These are phyloP conservation scores for Wickerhamomyces silvicola DNA, from an alignment of 805 yeast species.

Conservation along the genomic window DNA sequence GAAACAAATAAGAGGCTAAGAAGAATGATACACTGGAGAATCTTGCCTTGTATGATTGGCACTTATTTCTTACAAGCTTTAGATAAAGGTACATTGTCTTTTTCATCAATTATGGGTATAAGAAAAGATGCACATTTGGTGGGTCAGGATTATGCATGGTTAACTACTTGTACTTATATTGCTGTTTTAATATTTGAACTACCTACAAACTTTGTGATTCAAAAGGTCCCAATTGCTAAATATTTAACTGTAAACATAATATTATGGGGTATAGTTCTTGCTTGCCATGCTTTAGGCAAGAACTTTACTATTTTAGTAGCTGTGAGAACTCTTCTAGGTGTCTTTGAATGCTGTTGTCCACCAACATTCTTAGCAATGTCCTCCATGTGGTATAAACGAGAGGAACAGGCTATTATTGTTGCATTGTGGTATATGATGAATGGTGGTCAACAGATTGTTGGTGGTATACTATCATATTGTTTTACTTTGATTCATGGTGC, in stretches of 20 bases:
- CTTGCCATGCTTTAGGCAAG: conserved; percentile 40
- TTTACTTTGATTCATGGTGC: conserved; percentile 25
- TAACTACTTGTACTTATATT: conserved; percentile 8
- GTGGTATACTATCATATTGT: conserved; percentile 38
- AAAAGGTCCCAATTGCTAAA: conserved; percentile 44
- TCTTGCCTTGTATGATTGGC: too few species aligned
- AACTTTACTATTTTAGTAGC: conserved; percentile 42
- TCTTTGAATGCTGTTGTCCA: conserved; percentile 45
- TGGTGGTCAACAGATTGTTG: conserved; percentile 38
- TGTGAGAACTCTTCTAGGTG: conserved; percentile 41
- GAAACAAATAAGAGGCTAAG: conserved; percentile 28
- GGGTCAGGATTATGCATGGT: conserved; percentile 31
- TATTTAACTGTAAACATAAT: conserved; percentile 35
- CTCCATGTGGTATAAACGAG: conserved; percentile 50
- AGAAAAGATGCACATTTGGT: too few species aligned
- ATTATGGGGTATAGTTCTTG: conserved; percentile 43
- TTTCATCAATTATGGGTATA: too few species aligned
- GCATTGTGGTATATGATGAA: conserved; percentile 46
- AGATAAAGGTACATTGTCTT: too few species aligned
- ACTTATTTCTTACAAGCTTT: too few species aligned
- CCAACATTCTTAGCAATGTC: conserved; percentile 47
- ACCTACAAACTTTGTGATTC: conserved; percentile 30
- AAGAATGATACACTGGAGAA: conserved; percentile 42
- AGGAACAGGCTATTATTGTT: conserved; percentile 42
- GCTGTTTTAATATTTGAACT: conserved; percentile 7